These are phyloP conservation scores for Pseudozyma flocculosa DNA, from an alignment of 1,284 basidiomycete species.

Conservation along the genomic window DNA sequence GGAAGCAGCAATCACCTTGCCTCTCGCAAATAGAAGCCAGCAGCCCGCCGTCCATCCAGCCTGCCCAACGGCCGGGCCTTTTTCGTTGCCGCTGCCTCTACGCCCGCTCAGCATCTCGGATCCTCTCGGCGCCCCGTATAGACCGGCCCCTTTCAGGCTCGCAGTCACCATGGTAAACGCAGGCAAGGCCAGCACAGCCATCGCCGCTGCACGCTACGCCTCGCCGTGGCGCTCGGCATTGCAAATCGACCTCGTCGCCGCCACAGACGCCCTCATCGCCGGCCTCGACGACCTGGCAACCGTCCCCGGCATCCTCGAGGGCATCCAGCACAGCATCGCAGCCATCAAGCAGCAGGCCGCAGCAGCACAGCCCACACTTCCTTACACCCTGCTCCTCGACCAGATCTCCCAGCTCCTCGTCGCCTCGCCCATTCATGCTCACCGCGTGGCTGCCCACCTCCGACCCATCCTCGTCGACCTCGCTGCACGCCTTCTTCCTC, in stretches of 20 bases:
- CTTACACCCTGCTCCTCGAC: conserved; percentile 27
- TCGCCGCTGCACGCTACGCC: conserved; percentile 1
- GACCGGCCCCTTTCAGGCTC: no score
- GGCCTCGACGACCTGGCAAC: no score
- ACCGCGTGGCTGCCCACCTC: conserved; percentile 42
- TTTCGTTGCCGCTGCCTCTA: no score
- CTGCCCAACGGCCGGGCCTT: no score
- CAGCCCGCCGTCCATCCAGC: no score
- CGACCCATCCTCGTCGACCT: conserved; percentile 54
- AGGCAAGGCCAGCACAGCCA: background rate
- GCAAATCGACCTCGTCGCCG: no score
- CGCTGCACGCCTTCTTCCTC: conserved; percentile 35
- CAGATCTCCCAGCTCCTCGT: conserved; percentile 47
- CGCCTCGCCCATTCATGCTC: conserved; percentile 35
- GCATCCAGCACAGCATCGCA: background rate
- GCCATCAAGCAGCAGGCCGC: conserved; percentile 5
- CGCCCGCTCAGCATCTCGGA: no score
- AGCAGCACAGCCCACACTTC: background rate
- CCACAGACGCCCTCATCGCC: no score
- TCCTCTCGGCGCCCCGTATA: no score
- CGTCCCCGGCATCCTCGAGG: background rate
- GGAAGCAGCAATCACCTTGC: no score
- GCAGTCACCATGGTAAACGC: no score
- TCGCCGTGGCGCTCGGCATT: background rate
- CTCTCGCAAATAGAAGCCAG: no score